These are phyloP conservation scores for Spiromastix sp. DNA, from an alignment of 2,329 filamentous ascomycete species.

Conservation along the genomic window DNA sequence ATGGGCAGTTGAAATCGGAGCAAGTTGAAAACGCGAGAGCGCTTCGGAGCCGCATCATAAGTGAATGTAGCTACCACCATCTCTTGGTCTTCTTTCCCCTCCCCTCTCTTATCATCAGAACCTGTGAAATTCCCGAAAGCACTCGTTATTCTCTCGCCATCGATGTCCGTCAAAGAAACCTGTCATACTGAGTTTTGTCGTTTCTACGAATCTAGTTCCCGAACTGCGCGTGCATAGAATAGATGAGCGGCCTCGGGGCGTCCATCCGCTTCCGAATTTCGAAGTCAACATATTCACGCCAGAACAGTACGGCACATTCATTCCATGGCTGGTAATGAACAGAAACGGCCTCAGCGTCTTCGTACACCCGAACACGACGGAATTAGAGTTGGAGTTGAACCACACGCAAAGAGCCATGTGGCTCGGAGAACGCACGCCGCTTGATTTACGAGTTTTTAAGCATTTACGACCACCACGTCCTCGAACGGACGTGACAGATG, in stretches of 20 bases:
- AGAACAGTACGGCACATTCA: conserved; percentile 77
- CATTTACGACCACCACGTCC: too few species aligned
- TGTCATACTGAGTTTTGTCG: too few species aligned
- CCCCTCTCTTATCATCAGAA: not conserved
- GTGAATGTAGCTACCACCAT: conserved; percentile 52
- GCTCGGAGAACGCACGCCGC: conserved; percentile 35
- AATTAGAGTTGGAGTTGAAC: conserved; percentile 39
- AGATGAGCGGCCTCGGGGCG: conserved; percentile 68
- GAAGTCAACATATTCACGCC: conserved; percentile 84
- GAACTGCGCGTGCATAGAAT: conserved; percentile 73
- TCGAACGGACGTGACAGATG: too few species aligned
- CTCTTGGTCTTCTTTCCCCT: not conserved
- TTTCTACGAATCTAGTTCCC: conserved; percentile 55
- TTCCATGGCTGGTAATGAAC: conserved; percentile 75
- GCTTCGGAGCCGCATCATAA: conserved; percentile 66
- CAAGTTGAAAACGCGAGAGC: conserved; percentile 60
- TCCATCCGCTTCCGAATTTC: conserved; percentile 80
- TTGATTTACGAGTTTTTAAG: too few species aligned
- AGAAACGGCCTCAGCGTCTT: conserved; percentile 69
- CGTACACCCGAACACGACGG: conserved; percentile 66
- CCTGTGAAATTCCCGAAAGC: too few species aligned
- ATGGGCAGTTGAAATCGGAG: conserved; percentile 45
- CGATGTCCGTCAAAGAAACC: too few species aligned
- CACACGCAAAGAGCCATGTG: conserved; percentile 36
- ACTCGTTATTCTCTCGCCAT: too few species aligned